Percentiles rank a stretch among this genome's conserved stretches.
phyloP scores from a whole-genome alignment of 2,329 filamentous ascomycete species.

The Stagonosporopsis vannaccii region DNA sequence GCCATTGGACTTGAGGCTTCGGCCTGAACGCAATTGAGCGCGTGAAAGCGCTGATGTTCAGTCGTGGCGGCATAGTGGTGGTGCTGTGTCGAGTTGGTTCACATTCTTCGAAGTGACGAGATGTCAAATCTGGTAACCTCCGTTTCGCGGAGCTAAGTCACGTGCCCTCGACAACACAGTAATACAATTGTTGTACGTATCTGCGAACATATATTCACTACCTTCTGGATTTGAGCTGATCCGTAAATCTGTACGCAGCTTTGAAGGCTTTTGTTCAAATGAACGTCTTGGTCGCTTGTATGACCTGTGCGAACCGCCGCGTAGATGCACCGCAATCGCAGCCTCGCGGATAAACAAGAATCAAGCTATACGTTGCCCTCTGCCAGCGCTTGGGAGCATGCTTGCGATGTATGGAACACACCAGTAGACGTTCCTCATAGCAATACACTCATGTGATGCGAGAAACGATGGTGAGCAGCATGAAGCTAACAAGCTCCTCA shows the following conservation, averaged over 20 bases:
- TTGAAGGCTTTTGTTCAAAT: neutral
- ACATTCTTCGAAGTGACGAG: slow-evolving; percentile 29
- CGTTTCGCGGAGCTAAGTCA: slow-evolving; percentile 21
- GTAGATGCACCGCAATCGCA: neutral
- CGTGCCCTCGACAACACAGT: slow-evolving; percentile 18
- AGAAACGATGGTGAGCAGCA: neutral
- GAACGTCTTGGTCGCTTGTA: neutral
- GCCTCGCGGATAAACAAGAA: neutral
- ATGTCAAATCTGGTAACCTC: slow-evolving; percentile 11
- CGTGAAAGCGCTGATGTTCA: slow-evolving; percentile 41
- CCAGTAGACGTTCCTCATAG: neutral
- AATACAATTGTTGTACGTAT: neutral
- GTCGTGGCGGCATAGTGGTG: slow-evolving; percentile 49
- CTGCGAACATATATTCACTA: neutral
- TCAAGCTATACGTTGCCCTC: neutral
- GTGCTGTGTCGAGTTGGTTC: slow-evolving; percentile 24
- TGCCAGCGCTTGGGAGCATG: neutral
- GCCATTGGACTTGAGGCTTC: slow-evolving; percentile 40
- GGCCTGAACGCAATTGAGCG: slow-evolving; percentile 45
- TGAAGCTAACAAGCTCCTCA: neutral
- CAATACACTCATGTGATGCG: neutral
- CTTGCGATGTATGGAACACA: neutral
- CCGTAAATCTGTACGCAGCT: neutral
- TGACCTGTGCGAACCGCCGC: neutral
- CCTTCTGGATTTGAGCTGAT: neutral